phyloP scores from a whole-genome alignment of 1,284 basidiomycete genomes.

The Exsudoporus floridanus region DNA sequence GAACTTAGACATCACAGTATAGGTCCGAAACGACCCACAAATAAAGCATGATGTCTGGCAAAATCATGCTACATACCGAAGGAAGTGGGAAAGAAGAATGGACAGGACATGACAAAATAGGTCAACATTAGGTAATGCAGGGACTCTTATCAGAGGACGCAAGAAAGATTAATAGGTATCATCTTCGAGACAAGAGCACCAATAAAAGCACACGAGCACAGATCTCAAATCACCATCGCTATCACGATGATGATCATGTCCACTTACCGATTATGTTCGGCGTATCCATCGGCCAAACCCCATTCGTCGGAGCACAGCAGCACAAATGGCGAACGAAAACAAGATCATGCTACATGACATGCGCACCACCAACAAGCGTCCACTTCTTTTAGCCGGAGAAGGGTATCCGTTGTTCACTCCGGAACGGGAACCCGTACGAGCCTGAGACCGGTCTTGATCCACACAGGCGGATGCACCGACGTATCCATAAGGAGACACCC shows the following conservation, averaged over 20 bases:
- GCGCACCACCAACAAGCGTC: slow-evolving; percentile 6
- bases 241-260: background rate
- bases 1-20: background rate
- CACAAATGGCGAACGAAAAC: slow-evolving; percentile 32
- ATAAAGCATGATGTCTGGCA: background rate
- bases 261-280: slow-evolving; percentile 19
- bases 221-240: background rate
- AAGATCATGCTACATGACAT: slow-evolving; percentile 28
- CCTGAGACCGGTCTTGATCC: background rate
- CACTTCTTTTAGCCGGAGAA: slow-evolving; percentile 8
- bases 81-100: background rate
- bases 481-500: slow-evolving; percentile 26
- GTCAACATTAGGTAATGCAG: background rate
- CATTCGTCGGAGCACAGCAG: slow-evolving; percentile 27
- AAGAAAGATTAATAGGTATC: slow-evolving; percentile 5
- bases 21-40: background rate
- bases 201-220: background rate
- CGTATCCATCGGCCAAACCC: slow-evolving; percentile 28
- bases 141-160: background rate
- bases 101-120: background rate
- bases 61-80: background rate
- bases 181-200: background rate
- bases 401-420: background rate
- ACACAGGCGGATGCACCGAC: background rate
- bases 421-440: background rate